Evolutionary conservation across 495 filamentous ascomycete species (phyloP).

Genomic region (Penicillium coffeae): DNA sequence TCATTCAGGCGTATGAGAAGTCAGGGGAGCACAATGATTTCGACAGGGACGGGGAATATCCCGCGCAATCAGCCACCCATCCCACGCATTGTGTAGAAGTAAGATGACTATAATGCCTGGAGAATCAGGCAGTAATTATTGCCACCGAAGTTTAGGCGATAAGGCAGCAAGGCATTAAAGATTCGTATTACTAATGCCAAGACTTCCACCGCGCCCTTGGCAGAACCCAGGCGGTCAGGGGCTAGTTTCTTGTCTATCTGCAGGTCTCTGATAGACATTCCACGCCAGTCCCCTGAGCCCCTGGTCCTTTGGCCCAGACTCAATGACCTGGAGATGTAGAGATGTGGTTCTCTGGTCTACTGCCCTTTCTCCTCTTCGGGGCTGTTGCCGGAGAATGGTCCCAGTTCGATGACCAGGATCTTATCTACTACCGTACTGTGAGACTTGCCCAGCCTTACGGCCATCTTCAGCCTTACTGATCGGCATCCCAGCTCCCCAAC

Average conservation of each 20-base stretch:
- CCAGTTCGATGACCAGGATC: neutral
- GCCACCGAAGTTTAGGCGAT: too few species aligned
- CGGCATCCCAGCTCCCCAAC: slow-evolving; percentile 23
- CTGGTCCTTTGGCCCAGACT: neutral
- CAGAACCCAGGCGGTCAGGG: too few species aligned
- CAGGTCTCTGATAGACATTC: neutral
- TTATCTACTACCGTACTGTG: neutral
- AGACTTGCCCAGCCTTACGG: neutral
- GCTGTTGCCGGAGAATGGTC: neutral
- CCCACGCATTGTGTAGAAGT: too few species aligned
- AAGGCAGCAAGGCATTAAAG: too few species aligned
- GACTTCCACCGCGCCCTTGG: too few species aligned
- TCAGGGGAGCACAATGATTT: neutral
- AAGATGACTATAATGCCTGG: neutral
- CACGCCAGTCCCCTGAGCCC: neutral
- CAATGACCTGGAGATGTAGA: neutral
- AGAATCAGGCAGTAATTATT: neutral
- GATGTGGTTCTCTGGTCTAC: neutral
- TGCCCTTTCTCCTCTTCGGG: neutral
- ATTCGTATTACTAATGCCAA: too few species aligned
- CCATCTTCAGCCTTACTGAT: neutral
- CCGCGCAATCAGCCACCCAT: neutral
- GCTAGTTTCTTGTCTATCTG: neutral
- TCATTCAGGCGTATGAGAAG: neutral
- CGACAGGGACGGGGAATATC: neutral